Base-by-base conservation (phyloP, 1,284 basidiomycete genomes). In the Chondrostereum purpureum region DNA sequence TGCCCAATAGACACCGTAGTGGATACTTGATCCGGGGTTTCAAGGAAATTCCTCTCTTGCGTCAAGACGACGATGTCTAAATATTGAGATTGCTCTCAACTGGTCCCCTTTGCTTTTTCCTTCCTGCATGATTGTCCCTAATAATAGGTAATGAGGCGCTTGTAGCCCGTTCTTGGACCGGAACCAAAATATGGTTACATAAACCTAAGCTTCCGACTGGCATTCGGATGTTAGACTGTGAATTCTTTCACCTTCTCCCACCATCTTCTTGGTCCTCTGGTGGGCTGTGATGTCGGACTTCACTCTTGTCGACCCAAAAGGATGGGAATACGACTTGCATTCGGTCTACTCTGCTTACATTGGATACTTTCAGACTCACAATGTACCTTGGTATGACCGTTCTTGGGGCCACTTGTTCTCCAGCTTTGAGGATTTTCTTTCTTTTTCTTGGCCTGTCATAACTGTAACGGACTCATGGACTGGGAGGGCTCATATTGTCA, bases 271-370 rank as follows among this genome's bases (percentile, higher is more conserved):
- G n/a, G n/a, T n/a, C n/a, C n/a, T n/a, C n/a, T n/a, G n/a, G n/a
- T 19, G 19, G 21, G 13, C 13, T 24, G 23, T 18, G 27, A 83
- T 83, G 82, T 65, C 78, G 33, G 78, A 83, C 58, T 84, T 84
- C 58, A 77, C 75, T 24, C 63, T 85, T 22, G 89, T 89, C 18
- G 83, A 89, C 54, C 84, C 87, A 5, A 70, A 72, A 51, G 87
- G 86, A 21, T 92, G 87, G 79, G 80, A 89, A 54, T 85, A 82
- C 55, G 89, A 92, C 61, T 72, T 92, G 11, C 89, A 92, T 55
- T 91, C 88, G 36, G 85, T 88, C 13, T 92, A 91, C 59, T 82
- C 88, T 10, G 87, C 84, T 10, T 92, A 88, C 61, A 81, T 92
- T 64, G 88, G 87, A 1, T 73, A 87, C 57, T 92, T 92, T 57